These are phyloP conservation scores for Elymus sibiricus DNA, from an alignment of 176 grass and related monocot genomes.

Conservation along the genomic window DNA sequence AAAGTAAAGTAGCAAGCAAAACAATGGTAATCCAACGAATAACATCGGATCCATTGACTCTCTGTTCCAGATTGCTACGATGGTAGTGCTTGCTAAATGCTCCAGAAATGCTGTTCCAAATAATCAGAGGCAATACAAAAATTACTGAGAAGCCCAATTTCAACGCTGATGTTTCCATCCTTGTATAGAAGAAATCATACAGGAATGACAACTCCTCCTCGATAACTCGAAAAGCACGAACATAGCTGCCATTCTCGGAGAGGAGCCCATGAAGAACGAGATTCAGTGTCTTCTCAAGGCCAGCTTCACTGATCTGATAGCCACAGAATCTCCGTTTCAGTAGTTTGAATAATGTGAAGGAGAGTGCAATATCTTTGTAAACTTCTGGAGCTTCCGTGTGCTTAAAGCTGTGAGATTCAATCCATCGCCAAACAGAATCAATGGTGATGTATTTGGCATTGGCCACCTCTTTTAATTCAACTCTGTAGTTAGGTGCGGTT, in stretches of 20 bases:
- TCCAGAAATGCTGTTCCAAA: constrained; percentile 1
- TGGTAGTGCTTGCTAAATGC: constrained; percentile 17
- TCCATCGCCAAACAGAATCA: neutral
- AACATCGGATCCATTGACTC: neutral
- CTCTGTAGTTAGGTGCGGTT: neutral
- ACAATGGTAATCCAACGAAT: neutral
- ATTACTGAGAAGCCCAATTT: too few relatives aligned
- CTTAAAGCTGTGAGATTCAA: neutral
- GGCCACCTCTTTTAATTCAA: neutral
- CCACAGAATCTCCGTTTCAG: constrained; percentile 9
- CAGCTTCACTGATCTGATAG: neutral
- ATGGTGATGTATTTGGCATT: neutral
- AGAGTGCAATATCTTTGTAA: neutral
- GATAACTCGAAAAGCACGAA: constrained; percentile 3
- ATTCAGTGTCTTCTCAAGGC: neutral
- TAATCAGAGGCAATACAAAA: too few relatives aligned
- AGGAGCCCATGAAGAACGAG: constrained; percentile 17
- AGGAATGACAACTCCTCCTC: constrained; percentile 22
- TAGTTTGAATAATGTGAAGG: constrained; percentile 10
- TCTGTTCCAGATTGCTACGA: constrained; percentile 4
- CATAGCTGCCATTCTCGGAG: neutral
- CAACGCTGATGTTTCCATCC: neutral
- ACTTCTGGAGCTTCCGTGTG: neutral
- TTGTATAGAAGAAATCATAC: constrained; percentile 32
- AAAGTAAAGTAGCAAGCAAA: neutral